A percentile compares a stretch with the other conserved stretches of the same genome.
Conservation (phyloP, 305 asterid species). For the Fraxinus paxiana region DNA sequence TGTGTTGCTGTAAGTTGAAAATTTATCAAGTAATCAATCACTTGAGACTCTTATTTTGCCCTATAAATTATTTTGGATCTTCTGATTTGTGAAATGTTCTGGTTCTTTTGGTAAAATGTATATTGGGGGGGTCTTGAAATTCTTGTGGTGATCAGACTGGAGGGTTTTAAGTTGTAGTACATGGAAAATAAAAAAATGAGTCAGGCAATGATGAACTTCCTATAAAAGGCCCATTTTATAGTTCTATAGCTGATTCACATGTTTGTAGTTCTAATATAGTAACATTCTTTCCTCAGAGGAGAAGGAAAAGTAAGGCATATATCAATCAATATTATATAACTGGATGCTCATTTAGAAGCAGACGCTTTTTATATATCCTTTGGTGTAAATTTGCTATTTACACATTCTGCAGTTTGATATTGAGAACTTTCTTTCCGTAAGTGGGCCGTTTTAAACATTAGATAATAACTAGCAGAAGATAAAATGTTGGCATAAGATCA, state of each 20-base stretch:
- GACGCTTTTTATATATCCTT: too few species aligned
- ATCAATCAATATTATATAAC: background rate
- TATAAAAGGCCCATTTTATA: background rate
- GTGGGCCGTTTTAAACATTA: background rate
- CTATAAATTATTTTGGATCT: background rate
- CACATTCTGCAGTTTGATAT: background rate
- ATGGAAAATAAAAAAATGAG: background rate
- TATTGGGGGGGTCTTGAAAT: background rate
- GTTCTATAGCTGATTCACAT: background rate
- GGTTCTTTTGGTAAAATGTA: background rate
- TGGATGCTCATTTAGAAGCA: background rate
- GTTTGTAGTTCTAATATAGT: background rate
- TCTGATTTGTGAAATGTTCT: background rate
- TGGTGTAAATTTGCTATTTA: background rate
- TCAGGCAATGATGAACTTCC: background rate
- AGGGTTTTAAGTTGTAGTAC: background rate
- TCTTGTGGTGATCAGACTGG: background rate
- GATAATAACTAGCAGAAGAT: background rate
- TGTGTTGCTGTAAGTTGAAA: conserved; percentile 82
- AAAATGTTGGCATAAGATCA: background rate
- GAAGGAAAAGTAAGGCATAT: background rate
- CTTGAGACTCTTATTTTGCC: background rate
- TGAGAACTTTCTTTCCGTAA: background rate
- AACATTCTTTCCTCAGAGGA: background rate
- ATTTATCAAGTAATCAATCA: conserved; percentile 9